Evolutionary conservation across 306 rosid genomes (phyloP), one percentile per base, ranked within the genome.

Genomic region (Fragaria ananassa): DNA sequence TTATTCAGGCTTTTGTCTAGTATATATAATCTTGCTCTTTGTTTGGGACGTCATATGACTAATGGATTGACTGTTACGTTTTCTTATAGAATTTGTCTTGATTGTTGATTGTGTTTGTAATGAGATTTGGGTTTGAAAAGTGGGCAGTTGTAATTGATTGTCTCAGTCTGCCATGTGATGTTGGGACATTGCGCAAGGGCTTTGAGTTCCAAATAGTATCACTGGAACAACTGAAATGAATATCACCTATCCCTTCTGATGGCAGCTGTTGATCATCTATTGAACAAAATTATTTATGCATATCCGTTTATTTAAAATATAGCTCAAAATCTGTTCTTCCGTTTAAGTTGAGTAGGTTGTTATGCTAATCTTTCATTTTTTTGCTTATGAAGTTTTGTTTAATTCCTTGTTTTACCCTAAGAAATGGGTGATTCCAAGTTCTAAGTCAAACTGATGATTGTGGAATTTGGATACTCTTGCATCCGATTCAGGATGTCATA

Each of bases 181-280:
- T 8, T 79, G 88, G 90, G 90, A 78, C 35, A 72, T 72, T 83
- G 87, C 64, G 84, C 89, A 89, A 75, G 89, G 90, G 90, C 85
- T 84, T 85, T 87, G 86, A 90, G 84, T 87, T 68, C 72, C 72
- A 37, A 49, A 49, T 63, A 21, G 50, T 61, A 56, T 76, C 65
- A 66, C 74, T 76, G 86, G 85, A 57, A 72, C 83, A 72, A 45
- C 82, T 81, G 89, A 79, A 76, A 90, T 60, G 65, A 75, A 53
- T 74, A 49, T 73, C 35, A 75, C 35, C 63, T 70, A 85, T 85
- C 85, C 86, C 86, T 74, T 84, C 89, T 86, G 89, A 88, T 88
- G 91, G 90, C 78, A 68, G 46, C 69, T 27, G 34, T 31, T 57
- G 19, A 17, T 34, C 29, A 27, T 4, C 9, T 60, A 25, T 60